Base-by-base conservation (phyloP, 1,139 yeast genomes). In the Zygosaccharomyces sapae region DNA sequence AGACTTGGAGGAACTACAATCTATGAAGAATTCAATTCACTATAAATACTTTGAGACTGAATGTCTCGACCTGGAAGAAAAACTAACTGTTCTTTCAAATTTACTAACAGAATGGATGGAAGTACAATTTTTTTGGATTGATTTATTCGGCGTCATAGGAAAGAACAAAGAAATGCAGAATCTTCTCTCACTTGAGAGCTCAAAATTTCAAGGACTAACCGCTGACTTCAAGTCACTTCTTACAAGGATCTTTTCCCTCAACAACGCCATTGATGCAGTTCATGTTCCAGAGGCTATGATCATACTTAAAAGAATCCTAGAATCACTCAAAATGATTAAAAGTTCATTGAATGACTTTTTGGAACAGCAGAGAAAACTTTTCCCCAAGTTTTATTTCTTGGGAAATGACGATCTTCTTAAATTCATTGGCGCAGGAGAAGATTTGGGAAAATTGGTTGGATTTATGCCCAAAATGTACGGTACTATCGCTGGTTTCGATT, bases 351-450 rank as follows among this genome's bases (percentile, higher is more conserved):
- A 83, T 1, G 94, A 86, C 12, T 92, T 83, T 62, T 72, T 90
- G 41, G 97, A 90, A 57, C 78, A 76, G 39, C 96, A 90, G 59
- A 71, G 97, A 54, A 84, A 79, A 41, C 54, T 75, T 2, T 90
- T 85, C 58, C 92, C 96, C 0, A 73, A 97, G 40, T 85, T 90
- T 51, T 89, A 84, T 58, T 90, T 92, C 60, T 71, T 92, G 35
- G 97, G 97, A 5, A 92, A 92, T 61, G 96, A 89, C 54, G 97
- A 90, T 62, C 70, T 92, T 35, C 69, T 92, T 33, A 95, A 88
- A 53, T 77, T 92, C 35, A 77, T 92, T 46, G 96, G 97, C 3
- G 76, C 82, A 49, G 72, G 82, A 0, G 68, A 67, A 7, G 78
- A 83, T 55, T 64, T 79, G 3, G 51, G 53, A 0, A 64, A 77